Evolutionary conservation across 2,329 filamentous ascomycete species (phyloP).

Genomic region (Balansia obtecta): DNA sequence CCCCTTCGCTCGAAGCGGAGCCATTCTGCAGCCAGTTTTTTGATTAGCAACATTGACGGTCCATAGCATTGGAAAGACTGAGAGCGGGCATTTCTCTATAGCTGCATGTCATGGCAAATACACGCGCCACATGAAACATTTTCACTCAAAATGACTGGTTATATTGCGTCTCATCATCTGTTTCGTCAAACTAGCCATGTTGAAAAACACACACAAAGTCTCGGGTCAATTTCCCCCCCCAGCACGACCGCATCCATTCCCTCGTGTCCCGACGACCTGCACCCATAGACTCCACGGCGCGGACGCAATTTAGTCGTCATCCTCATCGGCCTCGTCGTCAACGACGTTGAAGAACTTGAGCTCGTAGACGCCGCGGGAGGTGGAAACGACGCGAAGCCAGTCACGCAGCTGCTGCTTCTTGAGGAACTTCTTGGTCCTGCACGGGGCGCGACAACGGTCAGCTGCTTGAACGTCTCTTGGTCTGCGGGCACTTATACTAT

Average conservation of each 20-base stretch:
- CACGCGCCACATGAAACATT: background rate
- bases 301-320: constrained; percentile 72
- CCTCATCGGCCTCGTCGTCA: constrained; percentile 93
- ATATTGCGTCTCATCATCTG: constrained; percentile 12
- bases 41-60: background rate
- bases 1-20: background rate
- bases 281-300: constrained; percentile 4
- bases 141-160: constrained; percentile 16
- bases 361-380: constrained; percentile 96
- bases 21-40: background rate
- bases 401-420: constrained; percentile 99
- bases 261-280: constrained; percentile 4
- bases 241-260: background rate
- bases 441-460: too few relatives aligned
- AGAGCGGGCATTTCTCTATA: too few relatives aligned
- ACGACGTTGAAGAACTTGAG: constrained; percentile 99
- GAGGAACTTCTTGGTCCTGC: constrained; percentile 99
- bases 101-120: too few relatives aligned
- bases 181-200: background rate
- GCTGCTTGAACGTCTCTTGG: background rate
- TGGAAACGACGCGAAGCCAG: constrained; percentile 98
- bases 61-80: background rate
- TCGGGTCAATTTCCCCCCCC: background rate
- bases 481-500: too few relatives aligned
- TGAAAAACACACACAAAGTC: background rate